phyloP scores from a whole-genome alignment of 352 stramenopile genomes.

The Aphanomyces cochlioides region DNA sequence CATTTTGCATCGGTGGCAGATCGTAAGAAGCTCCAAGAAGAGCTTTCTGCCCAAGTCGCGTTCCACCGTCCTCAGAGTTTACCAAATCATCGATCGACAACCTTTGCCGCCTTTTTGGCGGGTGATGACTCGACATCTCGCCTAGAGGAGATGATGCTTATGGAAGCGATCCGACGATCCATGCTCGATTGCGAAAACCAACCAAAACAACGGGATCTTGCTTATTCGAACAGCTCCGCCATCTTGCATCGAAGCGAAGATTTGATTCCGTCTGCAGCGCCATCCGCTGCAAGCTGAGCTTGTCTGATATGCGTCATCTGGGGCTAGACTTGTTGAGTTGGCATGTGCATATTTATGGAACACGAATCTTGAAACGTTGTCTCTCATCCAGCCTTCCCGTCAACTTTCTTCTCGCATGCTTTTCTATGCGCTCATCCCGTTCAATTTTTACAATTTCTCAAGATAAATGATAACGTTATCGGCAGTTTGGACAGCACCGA shows the following conservation, averaged over 20 bases:
- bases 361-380: not conserved
- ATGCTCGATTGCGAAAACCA: conserved; percentile 39
- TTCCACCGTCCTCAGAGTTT: conserved; percentile 52
- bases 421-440: too few species aligned
- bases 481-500: too few species aligned
- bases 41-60: conserved; percentile 64
- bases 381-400: too few species aligned
- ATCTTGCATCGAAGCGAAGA: not conserved
- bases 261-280: conserved; percentile 14
- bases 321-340: not conserved
- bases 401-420: too few species aligned
- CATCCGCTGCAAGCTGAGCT: conserved; percentile 1
- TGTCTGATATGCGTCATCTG: not conserved
- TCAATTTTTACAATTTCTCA: too few species aligned
- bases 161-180: conserved; percentile 77
- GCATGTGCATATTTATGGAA: conserved; percentile 20
- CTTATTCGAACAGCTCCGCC: not conserved
- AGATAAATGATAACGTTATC: too few species aligned
- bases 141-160: conserved; percentile 76
- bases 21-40: conserved; percentile 63
- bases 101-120: conserved; percentile 27
- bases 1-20: conserved; percentile 75
- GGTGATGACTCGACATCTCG: conserved; percentile 36
- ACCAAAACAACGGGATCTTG: not conserved
- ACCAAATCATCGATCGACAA: conserved; percentile 29